phyloP scores from a whole-genome alignment of 2,329 filamentous ascomycete species.

The Ophiostoma himal-ulmi region DNA sequence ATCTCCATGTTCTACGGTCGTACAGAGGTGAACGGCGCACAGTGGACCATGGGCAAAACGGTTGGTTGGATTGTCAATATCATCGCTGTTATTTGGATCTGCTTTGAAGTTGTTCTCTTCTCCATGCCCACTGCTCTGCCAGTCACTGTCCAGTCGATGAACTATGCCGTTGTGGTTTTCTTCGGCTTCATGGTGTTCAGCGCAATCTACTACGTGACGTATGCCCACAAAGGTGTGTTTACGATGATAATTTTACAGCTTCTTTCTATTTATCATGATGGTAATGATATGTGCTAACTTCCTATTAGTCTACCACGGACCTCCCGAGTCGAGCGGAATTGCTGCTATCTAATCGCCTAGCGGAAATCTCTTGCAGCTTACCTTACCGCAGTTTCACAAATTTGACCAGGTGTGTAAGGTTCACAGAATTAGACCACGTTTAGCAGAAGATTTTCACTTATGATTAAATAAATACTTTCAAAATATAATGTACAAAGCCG shows the following conservation, averaged over 20 bases:
- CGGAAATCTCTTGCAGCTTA: too few relatives aligned
- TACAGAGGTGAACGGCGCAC: slow-evolving; percentile 35
- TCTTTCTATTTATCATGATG: neutral
- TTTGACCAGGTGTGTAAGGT: too few relatives aligned
- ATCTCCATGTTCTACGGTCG: slow-evolving; percentile 39
- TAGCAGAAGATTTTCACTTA: too few relatives aligned
- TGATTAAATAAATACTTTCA: too few relatives aligned
- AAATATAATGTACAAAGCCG: too few relatives aligned
- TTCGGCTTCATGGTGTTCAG: slow-evolving; percentile 58
- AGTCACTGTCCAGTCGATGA: slow-evolving; percentile 55
- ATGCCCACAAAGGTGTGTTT: slow-evolving; percentile 19
- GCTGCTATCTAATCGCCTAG: neutral
- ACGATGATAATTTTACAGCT: neutral
- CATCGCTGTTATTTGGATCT: slow-evolving; percentile 49
- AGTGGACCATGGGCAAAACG: slow-evolving; percentile 26
- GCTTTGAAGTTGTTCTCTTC: slow-evolving; percentile 65
- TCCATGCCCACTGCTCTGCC: slow-evolving; percentile 64
- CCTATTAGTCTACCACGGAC: neutral
- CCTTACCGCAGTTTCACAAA: too few relatives aligned
- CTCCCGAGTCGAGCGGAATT: slow-evolving; percentile 11
- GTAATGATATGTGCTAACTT: neutral
- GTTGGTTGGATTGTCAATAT: slow-evolving; percentile 21
- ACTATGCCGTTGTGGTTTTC: slow-evolving; percentile 72
- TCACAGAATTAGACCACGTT: too few relatives aligned
- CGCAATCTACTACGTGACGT: slow-evolving; percentile 60